phyloP scores from a whole-genome alignment of 148 eudicot species.

The Rhododendron vialii region DNA sequence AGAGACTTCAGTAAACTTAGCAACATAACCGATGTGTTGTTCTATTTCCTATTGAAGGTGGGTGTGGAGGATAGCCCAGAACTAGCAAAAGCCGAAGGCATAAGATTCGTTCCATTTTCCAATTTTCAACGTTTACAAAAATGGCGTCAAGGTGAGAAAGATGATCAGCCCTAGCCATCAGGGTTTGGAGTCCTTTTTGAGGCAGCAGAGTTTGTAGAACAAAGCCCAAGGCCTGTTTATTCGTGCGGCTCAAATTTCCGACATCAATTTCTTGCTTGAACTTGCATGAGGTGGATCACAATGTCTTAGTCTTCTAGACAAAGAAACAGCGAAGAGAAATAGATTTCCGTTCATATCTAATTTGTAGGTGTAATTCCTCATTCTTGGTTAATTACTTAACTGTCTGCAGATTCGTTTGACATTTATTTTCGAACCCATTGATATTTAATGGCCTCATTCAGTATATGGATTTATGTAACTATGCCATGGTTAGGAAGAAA shows the following conservation, averaged over 20 bases:
- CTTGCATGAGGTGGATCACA: not conserved
- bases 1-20: not conserved
- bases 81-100: slow-evolving; percentile 11
- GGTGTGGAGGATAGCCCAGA: slow-evolving; percentile 9
- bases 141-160: slow-evolving; percentile 17
- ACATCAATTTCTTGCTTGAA: not conserved
- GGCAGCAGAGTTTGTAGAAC: not conserved
- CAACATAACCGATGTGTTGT: not conserved
- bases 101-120: slow-evolving; percentile 5
- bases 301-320: not conserved
- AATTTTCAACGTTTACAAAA: slow-evolving; percentile 8
- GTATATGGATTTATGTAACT: not conserved
- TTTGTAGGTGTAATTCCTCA: slow-evolving; percentile 10
- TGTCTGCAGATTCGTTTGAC: not conserved
- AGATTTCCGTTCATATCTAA: slow-evolving; percentile 1
- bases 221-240: not conserved
- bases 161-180: slow-evolving; percentile 13
- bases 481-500: not conserved
- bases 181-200: slow-evolving; percentile 1
- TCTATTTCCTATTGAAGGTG: slow-evolving; percentile 14
- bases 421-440: not conserved
- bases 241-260: not conserved
- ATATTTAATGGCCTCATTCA: not conserved
- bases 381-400: not conserved
- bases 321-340: not conserved